Evolutionary conservation across 1,139 yeast genomes (phyloP).

Genomic region (Pichia terricola): DNA sequence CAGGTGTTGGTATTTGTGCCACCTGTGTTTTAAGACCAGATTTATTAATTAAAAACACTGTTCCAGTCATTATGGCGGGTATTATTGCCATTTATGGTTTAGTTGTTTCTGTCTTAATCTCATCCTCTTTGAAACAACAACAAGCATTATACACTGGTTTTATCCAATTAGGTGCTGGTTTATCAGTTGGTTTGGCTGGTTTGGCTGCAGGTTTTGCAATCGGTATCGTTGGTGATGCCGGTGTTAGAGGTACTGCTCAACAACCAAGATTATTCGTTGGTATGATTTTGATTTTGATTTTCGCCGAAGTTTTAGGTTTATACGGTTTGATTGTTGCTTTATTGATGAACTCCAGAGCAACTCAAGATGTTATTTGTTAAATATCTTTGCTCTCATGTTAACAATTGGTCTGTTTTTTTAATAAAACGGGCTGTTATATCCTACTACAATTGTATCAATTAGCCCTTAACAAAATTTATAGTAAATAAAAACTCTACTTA

Average conservation of each 20-base stretch:
- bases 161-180: conserved; percentile 97
- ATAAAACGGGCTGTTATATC: too few relatives aligned
- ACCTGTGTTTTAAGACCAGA: conserved; percentile 97
- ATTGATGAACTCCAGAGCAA: conserved; percentile 93
- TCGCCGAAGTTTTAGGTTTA: conserved; percentile 95
- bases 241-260: conserved; percentile 93
- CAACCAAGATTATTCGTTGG: conserved; percentile 97
- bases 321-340: conserved; percentile 97
- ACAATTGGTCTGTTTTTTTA: too few relatives aligned
- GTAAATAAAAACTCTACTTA: neutral
- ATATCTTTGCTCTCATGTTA: too few relatives aligned
- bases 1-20: conserved; percentile 99
- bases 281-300: conserved; percentile 86
- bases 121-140: conserved; percentile 79
- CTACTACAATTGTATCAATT: too few relatives aligned
- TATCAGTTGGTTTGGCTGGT: conserved; percentile 94
- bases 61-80: conserved; percentile 99
- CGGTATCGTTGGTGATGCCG: conserved; percentile 98
- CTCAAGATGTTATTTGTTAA: conserved; percentile 81
- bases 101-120: conserved; percentile 91
- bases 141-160: conserved; percentile 96
- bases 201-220: conserved; percentile 96
- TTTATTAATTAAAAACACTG: conserved; percentile 76
- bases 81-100: conserved; percentile 97
- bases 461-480: too few relatives aligned